Percentiles rank a stretch among this genome's conserved stretches.
These are phyloP conservation scores for Cystofilobasidium ferigula DNA, from an alignment of 768 basidiomycete genomes.

Conservation along the genomic window DNA sequence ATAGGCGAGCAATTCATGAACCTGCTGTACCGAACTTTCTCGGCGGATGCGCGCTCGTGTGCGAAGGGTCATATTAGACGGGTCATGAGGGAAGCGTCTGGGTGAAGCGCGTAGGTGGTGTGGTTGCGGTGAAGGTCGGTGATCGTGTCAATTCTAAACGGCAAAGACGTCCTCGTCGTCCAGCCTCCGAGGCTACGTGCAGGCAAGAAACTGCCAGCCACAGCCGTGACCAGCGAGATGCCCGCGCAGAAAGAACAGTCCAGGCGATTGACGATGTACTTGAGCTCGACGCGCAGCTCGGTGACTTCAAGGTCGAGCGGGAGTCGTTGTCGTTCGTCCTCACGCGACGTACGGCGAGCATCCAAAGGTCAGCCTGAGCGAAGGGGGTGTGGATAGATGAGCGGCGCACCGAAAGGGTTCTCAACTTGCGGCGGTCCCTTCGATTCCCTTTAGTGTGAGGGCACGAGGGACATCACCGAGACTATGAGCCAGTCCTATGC, in stretches of 20 bases:
- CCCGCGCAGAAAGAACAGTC: background rate
- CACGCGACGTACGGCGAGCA: background rate
- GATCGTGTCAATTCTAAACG: no score
- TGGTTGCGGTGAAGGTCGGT: no score
- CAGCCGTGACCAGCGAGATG: no score
- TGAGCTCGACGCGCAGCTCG: conserved; percentile 14
- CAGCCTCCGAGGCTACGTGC: background rate
- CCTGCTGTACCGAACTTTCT: no score
- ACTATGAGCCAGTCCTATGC: conserved; percentile 45
- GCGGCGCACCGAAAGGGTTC: conserved; percentile 80
- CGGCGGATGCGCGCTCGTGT: no score
- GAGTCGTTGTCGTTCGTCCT: background rate
- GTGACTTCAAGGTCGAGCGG: conserved; percentile 19
- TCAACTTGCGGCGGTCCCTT: conserved; percentile 90
- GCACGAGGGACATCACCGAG: conserved; percentile 70
- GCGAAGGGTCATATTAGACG: no score
- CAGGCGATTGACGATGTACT: conserved; percentile 10
- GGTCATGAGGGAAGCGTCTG: no score
- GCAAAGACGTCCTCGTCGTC: conserved; percentile 23
- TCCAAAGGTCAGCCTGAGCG: background rate
- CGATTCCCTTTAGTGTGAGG: conserved; percentile 87
- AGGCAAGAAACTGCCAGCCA: no score
- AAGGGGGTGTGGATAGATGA: conserved; percentile 35
- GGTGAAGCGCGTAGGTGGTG: background rate
- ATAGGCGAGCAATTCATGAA: no score